Evolutionary conservation across 1,284 basidiomycete species (phyloP).

Genomic region (Papiliotrema nemorosa): DNA sequence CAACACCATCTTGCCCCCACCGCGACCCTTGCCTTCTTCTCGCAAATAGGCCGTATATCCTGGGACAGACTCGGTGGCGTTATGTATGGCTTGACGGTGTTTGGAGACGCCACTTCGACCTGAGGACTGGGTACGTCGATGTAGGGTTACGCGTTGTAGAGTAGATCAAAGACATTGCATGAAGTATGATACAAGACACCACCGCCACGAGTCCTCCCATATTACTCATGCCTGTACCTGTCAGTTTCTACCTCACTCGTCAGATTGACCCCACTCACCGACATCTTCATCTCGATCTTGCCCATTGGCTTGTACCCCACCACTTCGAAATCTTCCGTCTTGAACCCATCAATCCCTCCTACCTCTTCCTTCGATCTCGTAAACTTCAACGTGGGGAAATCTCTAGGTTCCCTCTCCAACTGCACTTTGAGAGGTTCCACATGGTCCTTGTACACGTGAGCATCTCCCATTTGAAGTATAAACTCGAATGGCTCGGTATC

Average conservation of each 20-base stretch:
- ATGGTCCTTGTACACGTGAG: constrained; percentile 94
- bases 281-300: constrained; percentile 96
- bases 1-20: constrained; percentile 18
- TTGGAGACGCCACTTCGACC: background rate
- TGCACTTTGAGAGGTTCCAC: constrained; percentile 80
- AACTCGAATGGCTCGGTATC: constrained; percentile 81
- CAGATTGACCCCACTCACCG: constrained; percentile 57
- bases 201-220: no score
- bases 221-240: background rate
- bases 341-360: constrained; percentile 72
- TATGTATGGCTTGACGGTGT: background rate
- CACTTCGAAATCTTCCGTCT: constrained; percentile 74
- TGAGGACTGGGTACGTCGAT: no score
- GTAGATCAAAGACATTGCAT: no score
- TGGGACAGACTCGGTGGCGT: background rate
- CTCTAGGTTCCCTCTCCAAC: constrained; percentile 69
- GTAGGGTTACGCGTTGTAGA: no score
- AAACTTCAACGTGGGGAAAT: constrained; percentile 80
- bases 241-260: no score
- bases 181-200: no score
- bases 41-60: constrained; percentile 8
- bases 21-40: constrained; percentile 8
- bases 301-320: constrained; percentile 83
- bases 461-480: constrained; percentile 90
- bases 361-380: constrained; percentile 59